Base-by-base conservation (phyloP, 805 yeast species). In the Brettanomyces nanus region DNA sequence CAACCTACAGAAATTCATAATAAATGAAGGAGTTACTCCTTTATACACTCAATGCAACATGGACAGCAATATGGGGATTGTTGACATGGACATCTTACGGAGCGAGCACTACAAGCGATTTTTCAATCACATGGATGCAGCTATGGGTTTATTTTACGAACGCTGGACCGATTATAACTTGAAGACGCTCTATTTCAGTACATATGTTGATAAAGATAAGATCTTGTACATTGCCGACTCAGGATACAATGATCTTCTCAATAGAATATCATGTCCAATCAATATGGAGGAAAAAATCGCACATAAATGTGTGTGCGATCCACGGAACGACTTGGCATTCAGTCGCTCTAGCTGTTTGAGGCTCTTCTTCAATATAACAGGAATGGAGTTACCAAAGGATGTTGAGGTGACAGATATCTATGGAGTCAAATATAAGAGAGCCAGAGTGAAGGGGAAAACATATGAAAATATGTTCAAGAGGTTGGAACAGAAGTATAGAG, bases 41-140 rank as follows among this genome's bases (percentile, higher is more conserved):
- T n/a, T 14, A 11, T 49, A 47, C 38, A 47, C 52, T 5, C 23
- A 20, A n/a, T 75, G 81, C 53, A 79, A 73, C 46, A 73, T 75
- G 48, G 75, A 79, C 73, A 68, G 78, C 18, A 74, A 74, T 50
- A 72, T 77, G 42, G 81, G 75, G 47, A 64, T 76, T 31, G 77
- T 65, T 2, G 71, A 70, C 48, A 52, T 76, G 41, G 60, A 70
- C 42, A 73, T 74, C 46, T 68, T 66, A 51, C 53, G 78, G 37
- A 58, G 73, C 18, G 57, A 63, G 36, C 65, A 66, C 1, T 76
- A 75, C 50, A 50, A 56, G 26, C 54, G 60, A 7, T 69, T 62
- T 44, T 74, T 75, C 46, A 54, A 70, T 14, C 58, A 49, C 49
- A 45, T 75, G 36, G 80, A 74, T 49, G 42, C 53, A 23, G 47